Base-by-base conservation (phyloP, 768 basidiomycete genomes). In the Neoboletus brunneissimus region DNA sequence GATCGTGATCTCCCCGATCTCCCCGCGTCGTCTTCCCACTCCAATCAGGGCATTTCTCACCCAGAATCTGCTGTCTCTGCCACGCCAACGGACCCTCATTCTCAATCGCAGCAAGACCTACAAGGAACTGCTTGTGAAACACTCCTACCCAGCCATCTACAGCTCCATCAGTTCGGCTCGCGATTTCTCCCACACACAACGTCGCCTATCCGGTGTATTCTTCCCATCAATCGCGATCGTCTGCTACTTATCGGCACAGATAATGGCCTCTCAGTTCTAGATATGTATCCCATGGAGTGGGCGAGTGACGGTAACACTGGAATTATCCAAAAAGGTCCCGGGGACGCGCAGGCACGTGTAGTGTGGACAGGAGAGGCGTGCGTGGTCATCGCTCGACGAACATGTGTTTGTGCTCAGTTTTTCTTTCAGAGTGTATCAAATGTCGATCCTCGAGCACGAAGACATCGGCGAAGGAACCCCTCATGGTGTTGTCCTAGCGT, bases 351-450 rank as follows among this genome's bases (percentile, higher is more conserved):
- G 56, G 79, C 81, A 35, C 77, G 81, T 55, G 73, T 77, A 27
- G 80, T 94, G 20, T 94, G 90, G 90, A 74, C 75, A 27, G 91
- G 91, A 51, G 91, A 93, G 73, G 81, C 83, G 89, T 89, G 61
- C 63, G 81, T 70, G 41, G 40, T 45, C 51, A 40, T 52, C 1
- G 5, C 47, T 44, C 25, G 23, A 45, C 27, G 23, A 27, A 37
- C 22, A 29, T 25, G 18, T 27, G 5, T 32, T 34, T 18, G 5
- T 27, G 31, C 51, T 50, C 50, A 62, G 12, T 18, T 22, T 4
- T 32, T 1, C 22, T 37, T 32, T 20, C 51, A 92, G 91, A 45
- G 85, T 94, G 13, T 81, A 82, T 67, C 90, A 94, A 67, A 83
- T 93, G 81, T 78, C 86, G 0, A 69, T 91, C 25, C 77, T 94